phyloP scores from a whole-genome alignment of 2,329 filamentous ascomycete species.

The Trichoderma sp. region DNA sequence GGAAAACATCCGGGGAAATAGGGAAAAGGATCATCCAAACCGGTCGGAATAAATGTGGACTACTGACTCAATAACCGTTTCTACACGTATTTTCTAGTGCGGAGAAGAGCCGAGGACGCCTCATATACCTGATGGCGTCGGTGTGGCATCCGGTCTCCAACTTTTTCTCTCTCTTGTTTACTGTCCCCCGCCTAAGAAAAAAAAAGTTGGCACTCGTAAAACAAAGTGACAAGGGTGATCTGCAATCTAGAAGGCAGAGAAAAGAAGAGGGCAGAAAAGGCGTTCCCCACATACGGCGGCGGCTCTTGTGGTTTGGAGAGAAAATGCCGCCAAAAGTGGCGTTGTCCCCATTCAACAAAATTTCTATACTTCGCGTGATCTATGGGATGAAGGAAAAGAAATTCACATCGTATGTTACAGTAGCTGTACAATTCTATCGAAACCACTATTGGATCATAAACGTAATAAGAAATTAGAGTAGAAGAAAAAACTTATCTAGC shows the following conservation, averaged over 20 bases:
- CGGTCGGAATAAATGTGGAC: background rate
- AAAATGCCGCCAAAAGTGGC: conserved; percentile 19
- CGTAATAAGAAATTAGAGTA: conserved; percentile 5
- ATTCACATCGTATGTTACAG: background rate
- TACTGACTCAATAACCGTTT: background rate
- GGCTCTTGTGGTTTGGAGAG: conserved; percentile 9
- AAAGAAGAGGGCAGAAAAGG: conserved; percentile 1
- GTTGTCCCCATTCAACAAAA: conserved; percentile 2
- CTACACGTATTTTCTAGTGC: background rate
- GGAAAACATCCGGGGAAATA: conserved; percentile 1
- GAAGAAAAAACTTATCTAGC: conserved; percentile 20
- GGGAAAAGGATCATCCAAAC: background rate
- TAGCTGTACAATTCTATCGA: background rate
- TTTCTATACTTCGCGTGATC: background rate
- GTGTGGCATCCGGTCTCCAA: conserved; percentile 15
- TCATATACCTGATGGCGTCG: background rate
- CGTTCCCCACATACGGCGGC: conserved; percentile 16
- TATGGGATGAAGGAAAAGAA: background rate
- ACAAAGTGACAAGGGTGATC: conserved; percentile 7
- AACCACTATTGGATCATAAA: background rate
- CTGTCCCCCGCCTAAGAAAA: conserved; percentile 3
- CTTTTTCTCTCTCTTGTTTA: background rate
- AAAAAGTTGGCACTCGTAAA: background rate
- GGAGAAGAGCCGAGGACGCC: background rate
- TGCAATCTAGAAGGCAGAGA: conserved; percentile 16